Percentiles rank a stretch among this genome's conserved stretches.
phyloP scores from a whole-genome alignment of 176 grass and related monocot genomes.

The Oryza nivara region DNA sequence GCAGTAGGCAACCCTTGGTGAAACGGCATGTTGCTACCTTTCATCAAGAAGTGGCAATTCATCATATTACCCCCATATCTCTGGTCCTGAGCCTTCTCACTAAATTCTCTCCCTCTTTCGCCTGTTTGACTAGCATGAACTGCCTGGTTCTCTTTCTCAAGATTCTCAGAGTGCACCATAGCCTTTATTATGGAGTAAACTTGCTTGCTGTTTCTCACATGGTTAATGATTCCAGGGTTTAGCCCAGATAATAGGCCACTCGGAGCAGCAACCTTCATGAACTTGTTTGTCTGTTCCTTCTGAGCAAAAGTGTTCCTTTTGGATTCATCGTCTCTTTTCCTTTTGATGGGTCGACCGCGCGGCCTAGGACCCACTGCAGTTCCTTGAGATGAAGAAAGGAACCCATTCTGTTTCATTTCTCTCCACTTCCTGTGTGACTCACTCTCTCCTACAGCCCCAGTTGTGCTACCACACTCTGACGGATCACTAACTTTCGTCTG shows the following conservation, averaged over 20 bases:
- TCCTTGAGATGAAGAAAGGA: slow-evolving; percentile 82
- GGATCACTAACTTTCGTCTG: slow-evolving; percentile 58
- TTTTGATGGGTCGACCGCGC: slow-evolving; percentile 53
- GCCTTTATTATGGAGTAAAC: slow-evolving; percentile 97
- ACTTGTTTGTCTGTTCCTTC: slow-evolving; percentile 64
- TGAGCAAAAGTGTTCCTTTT: slow-evolving; percentile 49
- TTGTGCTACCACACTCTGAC: slow-evolving; percentile 83
- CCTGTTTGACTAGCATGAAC: slow-evolving; percentile 30
- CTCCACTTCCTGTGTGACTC: slow-evolving; percentile 81
- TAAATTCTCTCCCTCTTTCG: slow-evolving; percentile 47
- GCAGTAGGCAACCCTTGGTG: slow-evolving; percentile 40
- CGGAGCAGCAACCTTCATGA: slow-evolving; percentile 80
- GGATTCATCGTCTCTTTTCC: slow-evolving; percentile 64
- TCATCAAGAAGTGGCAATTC: slow-evolving; percentile 44
- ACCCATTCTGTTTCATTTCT: slow-evolving; percentile 98
- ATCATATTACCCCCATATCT: slow-evolving; percentile 36
- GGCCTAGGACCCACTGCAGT: slow-evolving; percentile 56
- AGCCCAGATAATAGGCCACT: slow-evolving; percentile 90
- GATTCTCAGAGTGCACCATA: slow-evolving; percentile 76
- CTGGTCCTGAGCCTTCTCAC: slow-evolving; percentile 42
- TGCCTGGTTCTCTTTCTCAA: slow-evolving; percentile 48
- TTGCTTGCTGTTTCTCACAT: slow-evolving; percentile 98
- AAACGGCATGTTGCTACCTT: slow-evolving; percentile 37
- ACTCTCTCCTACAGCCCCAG: slow-evolving; percentile 62
- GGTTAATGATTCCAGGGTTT: slow-evolving; percentile 98